Percentiles rank a stretch among this genome's conserved stretches.
phyloP scores from a whole-genome alignment of 495 filamentous ascomycete genomes.

The Parmelia sp. region DNA sequence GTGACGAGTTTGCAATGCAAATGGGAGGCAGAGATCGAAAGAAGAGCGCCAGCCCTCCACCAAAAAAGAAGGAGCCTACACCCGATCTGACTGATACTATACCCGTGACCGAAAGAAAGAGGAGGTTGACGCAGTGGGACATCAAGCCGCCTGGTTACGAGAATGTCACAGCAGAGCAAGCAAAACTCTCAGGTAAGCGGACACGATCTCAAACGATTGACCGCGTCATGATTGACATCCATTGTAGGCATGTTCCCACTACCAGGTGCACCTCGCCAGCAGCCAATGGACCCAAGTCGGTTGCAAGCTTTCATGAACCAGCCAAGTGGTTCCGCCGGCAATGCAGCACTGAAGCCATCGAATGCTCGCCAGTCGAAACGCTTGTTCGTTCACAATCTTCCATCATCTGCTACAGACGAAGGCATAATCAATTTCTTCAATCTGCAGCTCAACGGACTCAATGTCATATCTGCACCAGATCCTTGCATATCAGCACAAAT shows the following conservation, averaged over 20 bases:
- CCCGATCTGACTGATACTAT: conserved; percentile 85
- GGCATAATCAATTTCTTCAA: conserved; percentile 83
- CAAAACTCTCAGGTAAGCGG: conserved; percentile 81
- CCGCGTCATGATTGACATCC: conserved; percentile 9
- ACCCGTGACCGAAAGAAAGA: conserved; percentile 72
- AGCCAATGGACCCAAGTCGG: conserved; percentile 91
- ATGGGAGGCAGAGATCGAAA: conserved; percentile 57
- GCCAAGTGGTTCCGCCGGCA: conserved; percentile 66
- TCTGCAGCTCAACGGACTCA: conserved; percentile 86
- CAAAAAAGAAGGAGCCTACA: conserved; percentile 88
- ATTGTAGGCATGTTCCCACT: conserved; percentile 87
- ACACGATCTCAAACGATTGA: not conserved
- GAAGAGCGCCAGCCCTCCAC: conserved; percentile 71
- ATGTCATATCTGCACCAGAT: conserved; percentile 75
- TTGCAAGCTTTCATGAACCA: conserved; percentile 95
- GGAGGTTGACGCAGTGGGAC: conserved; percentile 96
- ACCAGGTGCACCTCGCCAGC: conserved; percentile 88
- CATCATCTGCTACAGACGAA: conserved; percentile 61
- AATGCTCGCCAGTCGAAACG: conserved; percentile 92
- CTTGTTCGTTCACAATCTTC: conserved; percentile 78
- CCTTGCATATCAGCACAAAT: conserved; percentile 82
- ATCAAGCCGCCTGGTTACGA: conserved; percentile 98
- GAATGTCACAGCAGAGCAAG: conserved; percentile 97
- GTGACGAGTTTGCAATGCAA: conserved; percentile 44
- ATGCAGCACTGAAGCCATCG: conserved; percentile 75